These are phyloP conservation scores for Diaporthe citri DNA, from an alignment of 2,329 filamentous ascomycete genomes.

Conservation along the genomic window DNA sequence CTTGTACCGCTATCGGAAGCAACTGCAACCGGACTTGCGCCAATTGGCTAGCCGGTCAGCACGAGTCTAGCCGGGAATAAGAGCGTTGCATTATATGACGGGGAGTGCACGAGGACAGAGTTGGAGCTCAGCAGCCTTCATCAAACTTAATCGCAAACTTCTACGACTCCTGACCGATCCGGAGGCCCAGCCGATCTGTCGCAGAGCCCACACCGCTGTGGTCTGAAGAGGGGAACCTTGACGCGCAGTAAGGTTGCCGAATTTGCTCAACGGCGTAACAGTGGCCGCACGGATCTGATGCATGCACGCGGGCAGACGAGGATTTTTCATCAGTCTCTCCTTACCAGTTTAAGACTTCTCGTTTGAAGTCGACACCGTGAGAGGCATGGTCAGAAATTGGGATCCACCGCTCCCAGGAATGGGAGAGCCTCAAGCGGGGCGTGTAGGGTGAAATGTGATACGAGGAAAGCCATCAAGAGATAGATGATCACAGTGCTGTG, in stretches of 20 bases:
- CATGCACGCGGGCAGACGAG: not conserved
- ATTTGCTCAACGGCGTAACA: not conserved
- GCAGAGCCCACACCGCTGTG: conserved; percentile 13
- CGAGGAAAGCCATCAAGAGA: not conserved
- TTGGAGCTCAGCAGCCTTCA: not conserved
- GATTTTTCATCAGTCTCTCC: not conserved
- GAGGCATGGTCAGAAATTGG: conserved; percentile 23
- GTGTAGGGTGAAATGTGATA: not conserved
- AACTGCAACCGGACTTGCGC: not conserved
- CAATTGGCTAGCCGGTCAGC: not conserved
- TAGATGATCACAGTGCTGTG: not conserved
- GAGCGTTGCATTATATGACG: not conserved
- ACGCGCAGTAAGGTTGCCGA: not conserved
- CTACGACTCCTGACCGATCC: not conserved
- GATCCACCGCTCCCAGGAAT: conserved; percentile 28
- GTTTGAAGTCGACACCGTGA: not conserved
- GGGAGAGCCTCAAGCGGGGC: not conserved
- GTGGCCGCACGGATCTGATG: not conserved
- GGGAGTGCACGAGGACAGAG: not conserved
- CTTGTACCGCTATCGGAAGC: not conserved
- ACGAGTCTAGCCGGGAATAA: conserved; percentile 7
- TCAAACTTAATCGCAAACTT: conserved; percentile 21
- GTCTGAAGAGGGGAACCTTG: not conserved
- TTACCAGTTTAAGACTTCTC: not conserved
- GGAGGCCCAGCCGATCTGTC: not conserved